Base-by-base conservation (phyloP, 2,329 filamentous ascomycete species). In the Cordyceps fumosorosea region DNA sequence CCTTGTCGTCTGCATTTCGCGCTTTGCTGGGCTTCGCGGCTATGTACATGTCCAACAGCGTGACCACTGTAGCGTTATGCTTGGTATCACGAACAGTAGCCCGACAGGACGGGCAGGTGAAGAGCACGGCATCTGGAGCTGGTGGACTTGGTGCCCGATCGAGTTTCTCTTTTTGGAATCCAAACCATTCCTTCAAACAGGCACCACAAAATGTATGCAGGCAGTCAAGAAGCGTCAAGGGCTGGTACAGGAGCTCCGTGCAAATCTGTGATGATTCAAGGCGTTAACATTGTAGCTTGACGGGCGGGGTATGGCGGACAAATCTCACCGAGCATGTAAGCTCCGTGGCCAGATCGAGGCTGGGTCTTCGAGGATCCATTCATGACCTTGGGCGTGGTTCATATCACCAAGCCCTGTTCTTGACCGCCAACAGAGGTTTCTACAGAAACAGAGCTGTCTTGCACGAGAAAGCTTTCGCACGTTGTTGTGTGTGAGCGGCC, bases 161-260 rank as follows among this genome's bases (percentile, higher is more conserved):
- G 50, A 82, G 83, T 16, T 81, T 80, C 34, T 81, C 79, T 44
- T 87, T 87, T 74, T 96, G 91, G 75, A 87, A 95, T 65, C 81
- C 79, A 73, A 98, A 99, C 95, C 95, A 99, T 78, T 96, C 91
- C 75, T 96, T 96, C 63, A 98, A 76, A 72, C 95, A 99, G 45
- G 90, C 89, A 66, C 93, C 95, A 79, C 95, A 99, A 76, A 96
- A 99, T 52, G 93, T 97, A 77, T 96, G 92, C 51, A 96, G 84
- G 73, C 92, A 96, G 79, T 96, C 91, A 74, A 96, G 89, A 56
- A 96, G 86, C 32, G 92, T 96, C 66, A 96, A 83, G 40, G 93
- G 92, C 74, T 96, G 90, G 77, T 91, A 96, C 65, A 96, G 86
- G 66, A 96, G 84, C 75, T 98, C 95, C 69, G 93, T 96, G 80